phyloP scores from a whole-genome alignment of 257 asterid genomes.

The Ligustrum vulgare region DNA sequence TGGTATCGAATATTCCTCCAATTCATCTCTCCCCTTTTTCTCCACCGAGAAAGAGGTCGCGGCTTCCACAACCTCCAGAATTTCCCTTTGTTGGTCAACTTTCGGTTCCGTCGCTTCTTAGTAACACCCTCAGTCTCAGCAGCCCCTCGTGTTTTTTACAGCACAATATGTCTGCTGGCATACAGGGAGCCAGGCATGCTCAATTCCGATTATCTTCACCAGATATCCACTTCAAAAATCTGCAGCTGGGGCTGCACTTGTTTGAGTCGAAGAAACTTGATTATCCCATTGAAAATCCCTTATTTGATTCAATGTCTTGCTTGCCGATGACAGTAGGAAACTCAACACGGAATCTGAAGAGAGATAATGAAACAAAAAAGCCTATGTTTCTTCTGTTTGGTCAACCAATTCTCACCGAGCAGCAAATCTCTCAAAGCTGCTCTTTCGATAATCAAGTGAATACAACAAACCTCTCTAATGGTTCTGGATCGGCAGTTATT shows the following conservation, averaged over 20 bases:
- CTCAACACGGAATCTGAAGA: constrained; percentile 23
- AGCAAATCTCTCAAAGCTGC: constrained; percentile 56
- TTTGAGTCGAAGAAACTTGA: constrained; percentile 46
- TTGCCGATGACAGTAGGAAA: constrained; percentile 40
- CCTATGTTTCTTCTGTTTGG: constrained; percentile 66
- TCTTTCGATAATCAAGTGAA: constrained; percentile 45
- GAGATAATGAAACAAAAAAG: constrained; percentile 25
- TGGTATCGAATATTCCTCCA: constrained; percentile 58
- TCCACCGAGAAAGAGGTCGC: constrained; percentile 68
- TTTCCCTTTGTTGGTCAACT: constrained; percentile 45
- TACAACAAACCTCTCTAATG: constrained; percentile 38
- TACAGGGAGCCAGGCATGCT: constrained; percentile 99
- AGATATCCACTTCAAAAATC: constrained; percentile 50
- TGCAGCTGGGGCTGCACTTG: constrained; percentile 48
- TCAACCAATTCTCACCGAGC: constrained; percentile 63
- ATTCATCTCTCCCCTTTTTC: constrained; percentile 55
- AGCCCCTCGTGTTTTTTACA: constrained; percentile 66
- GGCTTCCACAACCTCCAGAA: constrained; percentile 58
- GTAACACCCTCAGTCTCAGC: constrained; percentile 67
- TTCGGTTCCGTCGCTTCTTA: constrained; percentile 34
- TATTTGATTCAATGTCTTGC: constrained; percentile 33
- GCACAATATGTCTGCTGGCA: constrained; percentile 64
- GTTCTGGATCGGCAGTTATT: constrained; percentile 58
- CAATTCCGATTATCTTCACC: constrained; percentile 43
- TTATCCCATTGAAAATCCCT: constrained; percentile 16